phyloP scores from a whole-genome alignment of 345 rosid genomes.

The Crucihimalaya himalaica region DNA sequence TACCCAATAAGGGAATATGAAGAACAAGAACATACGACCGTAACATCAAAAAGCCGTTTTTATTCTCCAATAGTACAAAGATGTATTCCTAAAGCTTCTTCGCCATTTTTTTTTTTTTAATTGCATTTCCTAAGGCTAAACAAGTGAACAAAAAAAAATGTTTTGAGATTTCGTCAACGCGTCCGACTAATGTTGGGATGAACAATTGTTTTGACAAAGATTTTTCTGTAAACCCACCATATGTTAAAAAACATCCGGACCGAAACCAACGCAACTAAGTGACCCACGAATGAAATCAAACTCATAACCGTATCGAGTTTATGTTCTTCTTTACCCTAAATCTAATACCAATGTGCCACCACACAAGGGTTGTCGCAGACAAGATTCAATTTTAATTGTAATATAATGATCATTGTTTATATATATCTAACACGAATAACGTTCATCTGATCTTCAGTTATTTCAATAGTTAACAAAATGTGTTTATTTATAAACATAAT shows the following conservation, averaged over 20 bases:
- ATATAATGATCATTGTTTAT: not conserved
- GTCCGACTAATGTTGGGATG: not conserved
- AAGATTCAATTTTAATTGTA: not conserved
- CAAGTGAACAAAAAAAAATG: not conserved
- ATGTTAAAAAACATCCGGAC: not conserved
- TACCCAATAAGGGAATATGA: conserved; percentile 11
- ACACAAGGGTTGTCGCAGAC: no score
- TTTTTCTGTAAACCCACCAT: not conserved
- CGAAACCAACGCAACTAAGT: not conserved
- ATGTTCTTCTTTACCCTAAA: not conserved
- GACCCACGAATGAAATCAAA: not conserved
- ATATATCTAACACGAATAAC: not conserved
- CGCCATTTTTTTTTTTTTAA: not conserved
- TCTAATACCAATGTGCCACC: not conserved
- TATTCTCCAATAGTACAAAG: conserved; percentile 30
- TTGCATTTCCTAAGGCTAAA: not conserved
- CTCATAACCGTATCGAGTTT: not conserved
- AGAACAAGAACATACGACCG: conserved; percentile 20
- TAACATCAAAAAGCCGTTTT: conserved; percentile 25
- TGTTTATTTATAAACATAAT: no score
- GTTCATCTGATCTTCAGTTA: not conserved
- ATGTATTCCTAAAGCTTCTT: conserved; percentile 28
- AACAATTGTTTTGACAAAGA: not conserved
- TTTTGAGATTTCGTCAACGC: no score
- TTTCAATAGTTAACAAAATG: no score